phyloP scores from a whole-genome alignment of 306 rosid genomes.

The Oemleria cerasiformis region DNA sequence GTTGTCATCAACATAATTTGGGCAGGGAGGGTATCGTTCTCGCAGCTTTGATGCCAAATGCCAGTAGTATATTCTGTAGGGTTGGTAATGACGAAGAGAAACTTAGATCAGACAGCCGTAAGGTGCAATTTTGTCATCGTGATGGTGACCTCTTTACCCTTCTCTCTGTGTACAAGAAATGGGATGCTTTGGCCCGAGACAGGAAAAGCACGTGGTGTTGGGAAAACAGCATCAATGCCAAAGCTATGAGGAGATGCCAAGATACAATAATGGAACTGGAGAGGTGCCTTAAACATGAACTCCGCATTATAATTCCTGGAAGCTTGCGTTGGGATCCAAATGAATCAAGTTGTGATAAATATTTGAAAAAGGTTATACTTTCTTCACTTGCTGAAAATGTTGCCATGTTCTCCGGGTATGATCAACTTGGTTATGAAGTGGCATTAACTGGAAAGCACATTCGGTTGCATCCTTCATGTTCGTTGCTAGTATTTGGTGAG shows the following conservation, averaged over 20 bases:
- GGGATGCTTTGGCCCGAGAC: constrained; percentile 60
- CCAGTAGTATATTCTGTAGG: constrained; percentile 84
- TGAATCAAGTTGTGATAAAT: constrained; percentile 42
- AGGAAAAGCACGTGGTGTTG: constrained; percentile 75
- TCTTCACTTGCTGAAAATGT: constrained; percentile 85
- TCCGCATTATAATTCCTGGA: constrained; percentile 44
- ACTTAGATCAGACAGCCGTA: constrained; percentile 71
- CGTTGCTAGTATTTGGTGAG: constrained; percentile 71
- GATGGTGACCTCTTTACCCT: constrained; percentile 94
- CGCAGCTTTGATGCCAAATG: constrained; percentile 89
- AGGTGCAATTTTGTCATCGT: constrained; percentile 86
- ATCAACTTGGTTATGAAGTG: constrained; percentile 83
- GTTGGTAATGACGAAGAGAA: constrained; percentile 76
- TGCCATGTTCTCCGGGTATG: constrained; percentile 84
- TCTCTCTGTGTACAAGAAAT: constrained; percentile 80
- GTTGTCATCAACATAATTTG: constrained; percentile 47
- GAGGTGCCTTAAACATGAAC: constrained; percentile 70
- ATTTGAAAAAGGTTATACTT: constrained; percentile 64
- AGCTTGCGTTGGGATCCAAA: constrained; percentile 74
- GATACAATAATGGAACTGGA: constrained; percentile 73
- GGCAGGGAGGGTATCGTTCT: constrained; percentile 83
- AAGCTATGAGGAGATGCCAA: constrained; percentile 85
- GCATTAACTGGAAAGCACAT: constrained; percentile 68
- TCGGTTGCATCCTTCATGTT: constrained; percentile 90
- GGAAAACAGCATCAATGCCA: constrained; percentile 95